Evolutionary conservation across 2,329 filamentous ascomycete species (phyloP).

Genomic region (Nemania diffusa): DNA sequence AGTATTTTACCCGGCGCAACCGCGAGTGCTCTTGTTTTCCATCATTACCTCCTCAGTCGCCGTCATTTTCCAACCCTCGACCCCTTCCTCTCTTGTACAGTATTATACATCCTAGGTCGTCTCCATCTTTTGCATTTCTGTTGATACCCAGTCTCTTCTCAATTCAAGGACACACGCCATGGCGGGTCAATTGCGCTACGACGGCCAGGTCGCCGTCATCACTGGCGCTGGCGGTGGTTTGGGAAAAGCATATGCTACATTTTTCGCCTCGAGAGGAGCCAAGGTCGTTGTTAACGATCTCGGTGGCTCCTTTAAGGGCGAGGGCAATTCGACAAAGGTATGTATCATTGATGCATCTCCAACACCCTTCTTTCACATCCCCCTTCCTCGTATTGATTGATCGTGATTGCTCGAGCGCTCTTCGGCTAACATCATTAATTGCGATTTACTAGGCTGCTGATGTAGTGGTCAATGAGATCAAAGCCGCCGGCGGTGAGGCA

Average conservation of each 20-base stretch:
- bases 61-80: not conserved
- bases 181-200: conserved; percentile 70
- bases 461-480: conserved; percentile 84
- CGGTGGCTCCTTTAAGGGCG: conserved; percentile 91
- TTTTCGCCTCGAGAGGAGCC: conserved; percentile 91
- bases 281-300: conserved; percentile 98
- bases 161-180: conserved; percentile 41
- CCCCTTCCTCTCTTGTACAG: not conserved
- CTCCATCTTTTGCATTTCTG: conserved; percentile 12
- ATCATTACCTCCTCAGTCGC: conserved; percentile 7
- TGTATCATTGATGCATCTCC: conserved; percentile 1
- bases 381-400: not conserved
- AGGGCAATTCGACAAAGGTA: conserved; percentile 88
- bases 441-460: conserved; percentile 73
- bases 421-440: conserved; percentile 39
- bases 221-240: conserved; percentile 87
- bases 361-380: not conserved
- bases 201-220: conserved; percentile 88
- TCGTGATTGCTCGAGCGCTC: conserved; percentile 9
- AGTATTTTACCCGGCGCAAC: conserved; percentile 36
- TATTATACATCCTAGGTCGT: not conserved
- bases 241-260: conserved; percentile 84
- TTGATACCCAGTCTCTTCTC: conserved; percentile 19
- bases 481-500: conserved; percentile 89
- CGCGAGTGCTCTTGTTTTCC: not conserved